phyloP scores from a whole-genome alignment of 2,329 filamentous ascomycete genomes.

The Colletotrichum spinosum region DNA sequence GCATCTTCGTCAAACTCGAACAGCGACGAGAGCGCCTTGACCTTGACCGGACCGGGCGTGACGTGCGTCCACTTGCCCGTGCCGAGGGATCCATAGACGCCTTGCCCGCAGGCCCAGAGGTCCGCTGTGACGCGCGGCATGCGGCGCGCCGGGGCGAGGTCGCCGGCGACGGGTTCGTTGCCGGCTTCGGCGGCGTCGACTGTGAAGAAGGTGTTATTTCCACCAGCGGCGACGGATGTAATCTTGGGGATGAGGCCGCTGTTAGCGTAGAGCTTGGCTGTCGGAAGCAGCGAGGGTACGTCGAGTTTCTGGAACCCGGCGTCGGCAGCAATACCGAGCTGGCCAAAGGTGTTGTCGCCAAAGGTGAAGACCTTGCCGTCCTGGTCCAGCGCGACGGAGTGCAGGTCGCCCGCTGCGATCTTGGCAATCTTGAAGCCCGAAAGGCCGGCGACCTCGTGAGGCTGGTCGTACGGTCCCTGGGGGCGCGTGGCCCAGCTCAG shows the following conservation, averaged over 20 bases:
- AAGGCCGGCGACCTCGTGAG: conserved; percentile 81
- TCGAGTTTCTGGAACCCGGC: conserved; percentile 72
- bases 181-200: conserved; percentile 78
- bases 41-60: conserved; percentile 80
- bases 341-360: conserved; percentile 92
- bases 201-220: conserved; percentile 87
- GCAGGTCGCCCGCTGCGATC: conserved; percentile 87
- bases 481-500: conserved; percentile 84
- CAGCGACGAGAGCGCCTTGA: conserved; percentile 85
- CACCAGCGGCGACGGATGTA: conserved; percentile 86
- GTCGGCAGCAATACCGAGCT: conserved; percentile 84
- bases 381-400: conserved; percentile 83
- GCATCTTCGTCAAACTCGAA: conserved; percentile 86
- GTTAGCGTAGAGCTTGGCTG: conserved; percentile 78
- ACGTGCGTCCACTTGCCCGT: conserved; percentile 92
- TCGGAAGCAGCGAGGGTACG: conserved; percentile 76
- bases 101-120: conserved; percentile 88
- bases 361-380: conserved; percentile 85
- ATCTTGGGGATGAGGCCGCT: conserved; percentile 73
- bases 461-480: conserved; percentile 80
- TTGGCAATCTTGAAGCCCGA: conserved; percentile 77
- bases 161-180: conserved; percentile 44
- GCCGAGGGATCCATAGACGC: conserved; percentile 85
- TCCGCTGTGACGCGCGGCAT: conserved; percentile 71
- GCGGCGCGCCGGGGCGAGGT: conserved; percentile 45